Percentiles rank a stretch among this genome's conserved stretches.
Evolutionary conservation across 345 rosid species (phyloP).

Genomic region (Camelina hispida): DNA sequence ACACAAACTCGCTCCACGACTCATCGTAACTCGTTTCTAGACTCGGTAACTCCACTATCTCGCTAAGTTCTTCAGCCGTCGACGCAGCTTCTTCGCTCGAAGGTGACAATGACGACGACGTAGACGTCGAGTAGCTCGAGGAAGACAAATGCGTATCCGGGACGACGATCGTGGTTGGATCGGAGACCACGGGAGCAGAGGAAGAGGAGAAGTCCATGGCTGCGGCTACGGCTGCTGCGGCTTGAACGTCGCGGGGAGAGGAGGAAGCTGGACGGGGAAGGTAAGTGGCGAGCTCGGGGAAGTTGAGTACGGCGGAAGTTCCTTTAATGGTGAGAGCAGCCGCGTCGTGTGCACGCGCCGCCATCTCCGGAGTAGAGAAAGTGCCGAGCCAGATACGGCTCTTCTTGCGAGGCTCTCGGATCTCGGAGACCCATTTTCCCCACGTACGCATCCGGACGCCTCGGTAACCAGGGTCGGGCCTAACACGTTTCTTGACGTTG

Average conservation of each 20-base stretch:
- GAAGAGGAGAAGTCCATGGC: slow-evolving; percentile 58
- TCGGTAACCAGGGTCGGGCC: slow-evolving; percentile 60
- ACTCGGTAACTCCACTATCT: slow-evolving; percentile 84
- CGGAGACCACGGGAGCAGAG: neutral
- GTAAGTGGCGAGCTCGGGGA: slow-evolving; percentile 72
- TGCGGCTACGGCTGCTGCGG: slow-evolving; percentile 92
- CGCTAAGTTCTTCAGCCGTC: slow-evolving; percentile 72
- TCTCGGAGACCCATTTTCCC: slow-evolving; percentile 99
- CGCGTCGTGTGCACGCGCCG: slow-evolving; percentile 99
- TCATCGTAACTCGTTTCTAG: slow-evolving; percentile 59
- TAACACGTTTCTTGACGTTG: slow-evolving; percentile 44
- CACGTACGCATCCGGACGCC: slow-evolving; percentile 94
- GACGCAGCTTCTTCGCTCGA: slow-evolving; percentile 47
- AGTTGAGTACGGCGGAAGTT: slow-evolving; percentile 75
- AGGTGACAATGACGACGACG: slow-evolving; percentile 39
- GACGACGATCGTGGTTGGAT: slow-evolving; percentile 10
- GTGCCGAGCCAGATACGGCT: slow-evolving; percentile 98
- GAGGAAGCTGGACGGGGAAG: slow-evolving; percentile 80
- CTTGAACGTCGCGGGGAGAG: slow-evolving; percentile 88
- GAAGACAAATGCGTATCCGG: slow-evolving; percentile 11
- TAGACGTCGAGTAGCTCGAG: slow-evolving; percentile 28
- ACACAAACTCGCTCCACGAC: slow-evolving; percentile 62
- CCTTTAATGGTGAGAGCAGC: slow-evolving; percentile 92
- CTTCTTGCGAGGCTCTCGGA: slow-evolving; percentile 94
- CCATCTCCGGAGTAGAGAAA: slow-evolving; percentile 89